Evolutionary conservation across 805 yeast species (phyloP).

Genomic region (Wickerhamomyces silvicola): DNA sequence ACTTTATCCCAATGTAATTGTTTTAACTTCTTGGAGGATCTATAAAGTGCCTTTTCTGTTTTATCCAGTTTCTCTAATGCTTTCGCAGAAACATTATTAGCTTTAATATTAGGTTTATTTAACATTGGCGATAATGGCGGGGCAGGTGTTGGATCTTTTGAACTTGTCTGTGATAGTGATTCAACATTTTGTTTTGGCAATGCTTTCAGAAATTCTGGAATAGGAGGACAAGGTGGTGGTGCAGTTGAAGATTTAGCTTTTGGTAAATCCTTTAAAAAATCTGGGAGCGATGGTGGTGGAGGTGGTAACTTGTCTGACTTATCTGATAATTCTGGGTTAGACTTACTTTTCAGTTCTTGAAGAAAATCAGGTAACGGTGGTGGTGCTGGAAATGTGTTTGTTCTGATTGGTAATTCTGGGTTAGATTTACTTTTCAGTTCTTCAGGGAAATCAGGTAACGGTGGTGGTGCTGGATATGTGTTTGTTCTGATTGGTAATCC

Average conservation of each 20-base stretch:
- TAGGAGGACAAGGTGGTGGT: constrained; percentile 27
- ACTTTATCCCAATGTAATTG: constrained; percentile 97
- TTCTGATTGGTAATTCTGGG: too few species aligned
- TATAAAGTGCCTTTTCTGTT: constrained; percentile 37
- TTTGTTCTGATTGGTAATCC: too few species aligned
- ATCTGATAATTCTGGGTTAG: too few species aligned
- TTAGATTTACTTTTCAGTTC: too few species aligned
- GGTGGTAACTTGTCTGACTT: too few species aligned
- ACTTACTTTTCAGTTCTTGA: too few species aligned
- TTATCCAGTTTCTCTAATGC: constrained; percentile 1
- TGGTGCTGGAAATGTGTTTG: too few species aligned
- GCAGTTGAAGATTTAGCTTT: constrained; percentile 15
- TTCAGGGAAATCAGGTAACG: too few species aligned
- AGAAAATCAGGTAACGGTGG: constrained; percentile 21
- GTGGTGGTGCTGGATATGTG: constrained; percentile 13
- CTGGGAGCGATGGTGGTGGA: constrained; percentile 10
- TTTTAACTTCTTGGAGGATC: constrained; percentile 70
- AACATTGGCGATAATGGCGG: constrained; percentile 27
- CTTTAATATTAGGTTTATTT: neutral
- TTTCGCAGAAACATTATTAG: constrained; percentile 10
- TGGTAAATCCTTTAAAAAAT: neutral
- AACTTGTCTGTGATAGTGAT: too few species aligned
- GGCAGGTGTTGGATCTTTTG: constrained; percentile 25
- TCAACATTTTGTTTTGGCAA: too few species aligned
- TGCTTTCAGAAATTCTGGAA: constrained; percentile 12